Evolutionary conservation across 2,329 filamentous ascomycete genomes (phyloP), one percentile per base, ranked within the genome.

Genomic region (Botryosphaeria agaves): DNA sequence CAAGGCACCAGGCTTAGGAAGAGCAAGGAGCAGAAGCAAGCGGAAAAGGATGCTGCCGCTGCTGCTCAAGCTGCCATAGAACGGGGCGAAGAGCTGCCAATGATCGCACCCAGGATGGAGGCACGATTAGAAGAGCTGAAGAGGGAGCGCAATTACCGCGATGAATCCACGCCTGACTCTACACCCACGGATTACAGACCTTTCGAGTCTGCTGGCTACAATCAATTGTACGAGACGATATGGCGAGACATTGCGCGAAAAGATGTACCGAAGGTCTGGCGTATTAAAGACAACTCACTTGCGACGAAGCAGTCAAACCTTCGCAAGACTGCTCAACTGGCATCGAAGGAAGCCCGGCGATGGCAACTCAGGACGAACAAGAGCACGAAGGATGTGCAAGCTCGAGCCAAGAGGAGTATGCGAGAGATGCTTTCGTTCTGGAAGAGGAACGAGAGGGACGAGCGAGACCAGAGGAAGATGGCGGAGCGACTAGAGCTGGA

Each of bases 341-440:
- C 89, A 5, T 91, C 87, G 36, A 98, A 98, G 52, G 89, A 98
- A 57, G 87, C 89, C 32, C 84, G 91, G 48, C 70, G 91, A 47
- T 98, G 89, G 89, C 91, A 98, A 54, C 71, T 91, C 36, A 79
- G 84, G 25, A 98, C 89, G 32, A 98, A 98, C 63, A 95, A 98
- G 66, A 91, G 85, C 48, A 89, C 81, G 52, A 98, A 98, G 55
- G 89, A 98, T 53, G 80, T 92, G 3, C 89, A 95, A 51, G 89
- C 89, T 25, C 75, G 89, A 28, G 89, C 89, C 34, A 98, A 98
- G 65, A 79, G 89, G 41, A 87, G 87, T 35, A 98, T 98, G 89
- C 75, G 89, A 50, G 89, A 98, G 57, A 98, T 98, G 89, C 89
- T 94, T 70, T 75, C 81, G 34, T 98, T 95, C 67, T 98, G 89